These are phyloP conservation scores for Simplicillium aogashimaense DNA, from an alignment of 2,329 filamentous ascomycete species.

Conservation along the genomic window DNA sequence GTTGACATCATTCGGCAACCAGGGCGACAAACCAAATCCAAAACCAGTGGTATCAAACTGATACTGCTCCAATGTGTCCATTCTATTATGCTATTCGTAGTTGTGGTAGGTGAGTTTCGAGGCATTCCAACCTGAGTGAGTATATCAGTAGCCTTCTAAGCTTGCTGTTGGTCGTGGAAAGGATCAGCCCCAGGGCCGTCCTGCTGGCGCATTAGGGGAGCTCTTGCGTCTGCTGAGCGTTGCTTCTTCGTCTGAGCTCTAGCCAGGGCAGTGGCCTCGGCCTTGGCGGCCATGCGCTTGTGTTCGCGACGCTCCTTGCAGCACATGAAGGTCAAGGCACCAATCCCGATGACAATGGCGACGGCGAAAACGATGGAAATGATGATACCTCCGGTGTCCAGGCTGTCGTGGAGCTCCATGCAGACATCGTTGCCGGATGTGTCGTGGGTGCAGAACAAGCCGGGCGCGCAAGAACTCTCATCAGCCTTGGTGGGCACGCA, in stretches of 20 bases:
- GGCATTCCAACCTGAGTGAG: too few species aligned
- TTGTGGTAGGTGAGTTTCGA: too few species aligned
- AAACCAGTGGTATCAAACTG: neutral
- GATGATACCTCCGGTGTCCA: slow-evolving; percentile 35
- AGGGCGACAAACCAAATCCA: neutral
- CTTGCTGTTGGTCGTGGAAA: slow-evolving; percentile 23
- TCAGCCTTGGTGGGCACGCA: slow-evolving; percentile 27
- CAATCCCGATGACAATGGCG: slow-evolving; percentile 25
- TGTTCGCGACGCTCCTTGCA: slow-evolving; percentile 37
- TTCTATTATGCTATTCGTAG: neutral
- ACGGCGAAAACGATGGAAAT: slow-evolving; percentile 36
- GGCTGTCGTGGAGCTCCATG: slow-evolving; percentile 26
- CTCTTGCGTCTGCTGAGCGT: slow-evolving; percentile 20
- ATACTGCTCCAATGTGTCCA: neutral
- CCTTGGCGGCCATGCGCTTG: slow-evolving; percentile 30
- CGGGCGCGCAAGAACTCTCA: slow-evolving; percentile 28
- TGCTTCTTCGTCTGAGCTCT: slow-evolving; percentile 36
- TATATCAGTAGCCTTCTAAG: slow-evolving; percentile 12
- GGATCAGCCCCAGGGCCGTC: slow-evolving; percentile 18
- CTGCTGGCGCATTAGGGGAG: slow-evolving; percentile 25
- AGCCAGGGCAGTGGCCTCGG: slow-evolving; percentile 39
- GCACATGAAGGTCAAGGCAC: slow-evolving; percentile 38
- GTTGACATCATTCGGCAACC: too few species aligned
- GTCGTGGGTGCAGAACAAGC: slow-evolving; percentile 34
- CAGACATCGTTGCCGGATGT: slow-evolving; percentile 23